These are phyloP conservation scores for Agrocybe pediades DNA, from an alignment of 768 basidiomycete species.

Conservation along the genomic window DNA sequence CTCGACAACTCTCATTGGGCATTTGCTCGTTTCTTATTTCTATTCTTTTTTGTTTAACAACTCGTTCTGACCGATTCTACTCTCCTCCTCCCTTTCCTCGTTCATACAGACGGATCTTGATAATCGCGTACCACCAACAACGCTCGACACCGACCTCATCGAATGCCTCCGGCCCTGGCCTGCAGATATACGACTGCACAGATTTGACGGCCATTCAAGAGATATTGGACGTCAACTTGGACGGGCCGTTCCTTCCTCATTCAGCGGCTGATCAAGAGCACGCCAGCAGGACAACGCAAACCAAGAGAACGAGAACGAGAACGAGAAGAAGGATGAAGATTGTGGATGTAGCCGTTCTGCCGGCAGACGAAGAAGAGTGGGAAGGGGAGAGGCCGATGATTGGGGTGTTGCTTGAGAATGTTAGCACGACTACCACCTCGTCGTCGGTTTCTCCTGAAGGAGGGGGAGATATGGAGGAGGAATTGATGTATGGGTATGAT, in stretches of 20 bases:
- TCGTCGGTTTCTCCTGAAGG: slow-evolving; percentile 23
- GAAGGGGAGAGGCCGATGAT: slow-evolving; percentile 28
- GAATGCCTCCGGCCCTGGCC: slow-evolving; percentile 27
- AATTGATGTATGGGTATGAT: background rate
- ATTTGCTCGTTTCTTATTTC: too few relatives aligned
- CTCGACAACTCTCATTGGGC: too few relatives aligned
- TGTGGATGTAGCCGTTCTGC: slow-evolving; percentile 44
- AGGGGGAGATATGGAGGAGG: slow-evolving; percentile 12
- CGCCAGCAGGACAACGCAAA: background rate
- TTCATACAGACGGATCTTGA: background rate
- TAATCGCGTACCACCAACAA: background rate
- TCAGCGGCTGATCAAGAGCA: slow-evolving; percentile 12
- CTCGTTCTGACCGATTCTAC: background rate
- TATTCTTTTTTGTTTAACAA: background rate
- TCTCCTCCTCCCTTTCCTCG: background rate
- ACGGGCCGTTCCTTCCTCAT: slow-evolving; percentile 16
- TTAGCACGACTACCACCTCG: slow-evolving; percentile 29
- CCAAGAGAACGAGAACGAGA: background rate
- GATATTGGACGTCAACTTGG: slow-evolving; percentile 47
- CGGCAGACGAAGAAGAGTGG: slow-evolving; percentile 28
- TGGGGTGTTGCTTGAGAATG: slow-evolving; percentile 36
- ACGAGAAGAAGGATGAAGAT: slow-evolving; percentile 11
- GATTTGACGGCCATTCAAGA: slow-evolving; percentile 47
- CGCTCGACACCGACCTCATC: slow-evolving; percentile 39
- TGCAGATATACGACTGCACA: slow-evolving; percentile 68